Evolutionary conservation across 2,329 filamentous ascomycete species (phyloP), one percentile per base, ranked within the genome.

Genomic region (Hypomyces perniciosus): DNA sequence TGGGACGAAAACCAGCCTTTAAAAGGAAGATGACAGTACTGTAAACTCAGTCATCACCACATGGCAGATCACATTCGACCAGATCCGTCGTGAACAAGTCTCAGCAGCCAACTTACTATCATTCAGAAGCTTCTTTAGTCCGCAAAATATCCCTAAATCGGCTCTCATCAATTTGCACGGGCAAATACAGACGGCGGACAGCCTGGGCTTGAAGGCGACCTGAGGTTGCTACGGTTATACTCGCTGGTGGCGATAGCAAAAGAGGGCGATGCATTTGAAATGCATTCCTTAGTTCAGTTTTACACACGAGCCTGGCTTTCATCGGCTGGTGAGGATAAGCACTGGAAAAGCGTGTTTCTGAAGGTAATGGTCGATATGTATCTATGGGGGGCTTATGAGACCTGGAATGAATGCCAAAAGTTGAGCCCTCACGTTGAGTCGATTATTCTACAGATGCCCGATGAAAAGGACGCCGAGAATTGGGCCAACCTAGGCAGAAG

Each of bases 81-180:
- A 69, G n/a, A 69, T 76, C 37, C 65, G 60, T 8, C 51, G 55
- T 1, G 51, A 57, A 30, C 52, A 61, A 33, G 59, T 52, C 4
- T 63, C 62, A 4, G 74, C 74, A 8, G 63, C 72, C 3, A 57
- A 72, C 12, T 56, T 76, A 8, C 54, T 78, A 0, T 72, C 70
- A 1, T 62, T 77, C 5, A 70, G 77, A 68, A 73, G 72, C 61
- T 70, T 72, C 51, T 77, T 72, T 54, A 65, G 76, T 46, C 60
- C 61, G 26, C 66, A 74, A 55, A 68, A 63, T 7, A 73, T 76
- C 26, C 67, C 68, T 4, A 39, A 52, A 28, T 35, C n/a, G 27
- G 12, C 39, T 0, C 35, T 53, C 5, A 13, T 10, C 6, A 29
- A 30, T 2, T 44, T 27, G n/a, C 33, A 13, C 12, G 13, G 9